These are phyloP conservation scores for Pichia sp. DNA, from an alignment of 1,139 yeast genomes.

Conservation along the genomic window DNA sequence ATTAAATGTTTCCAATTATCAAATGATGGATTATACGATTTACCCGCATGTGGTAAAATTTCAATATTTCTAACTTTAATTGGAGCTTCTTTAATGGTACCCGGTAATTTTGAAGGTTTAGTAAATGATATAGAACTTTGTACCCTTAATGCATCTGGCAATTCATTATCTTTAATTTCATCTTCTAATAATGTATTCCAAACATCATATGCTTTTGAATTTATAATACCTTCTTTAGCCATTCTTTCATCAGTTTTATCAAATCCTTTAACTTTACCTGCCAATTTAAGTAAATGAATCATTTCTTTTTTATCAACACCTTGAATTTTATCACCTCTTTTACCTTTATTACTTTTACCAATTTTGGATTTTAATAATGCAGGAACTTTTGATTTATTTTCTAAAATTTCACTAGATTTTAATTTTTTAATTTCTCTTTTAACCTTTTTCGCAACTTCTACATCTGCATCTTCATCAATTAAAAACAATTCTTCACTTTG, in stretches of 20 bases:
- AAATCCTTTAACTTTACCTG: slow-evolving; percentile 66
- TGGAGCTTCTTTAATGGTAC: slow-evolving; percentile 52
- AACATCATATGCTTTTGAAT: slow-evolving; percentile 48
- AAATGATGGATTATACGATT: slow-evolving; percentile 86
- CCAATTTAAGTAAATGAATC: slow-evolving; percentile 62
- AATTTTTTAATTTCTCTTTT: slow-evolving; percentile 43
- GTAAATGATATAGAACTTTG: slow-evolving; percentile 47
- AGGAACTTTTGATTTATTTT: slow-evolving; percentile 72
- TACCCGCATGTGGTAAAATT: slow-evolving; percentile 69
- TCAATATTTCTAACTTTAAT: slow-evolving; percentile 43
- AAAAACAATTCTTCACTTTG: slow-evolving; percentile 51
- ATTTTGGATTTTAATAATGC: slow-evolving; percentile 35
- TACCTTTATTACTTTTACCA: slow-evolving; percentile 26
- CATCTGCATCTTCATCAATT: slow-evolving; percentile 67
- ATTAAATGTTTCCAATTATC: slow-evolving; percentile 77
- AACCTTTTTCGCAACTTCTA: slow-evolving; percentile 34
- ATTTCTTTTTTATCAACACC: slow-evolving; percentile 67
- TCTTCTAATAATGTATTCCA: slow-evolving; percentile 47
- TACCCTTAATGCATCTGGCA: slow-evolving; percentile 37
- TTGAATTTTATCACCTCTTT: slow-evolving; percentile 41
- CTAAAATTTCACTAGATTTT: slow-evolving; percentile 70
- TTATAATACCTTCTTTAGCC: slow-evolving; percentile 56
- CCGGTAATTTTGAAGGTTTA: slow-evolving; percentile 47
- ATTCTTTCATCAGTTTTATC: slow-evolving; percentile 44
- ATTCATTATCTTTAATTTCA: slow-evolving; percentile 22